Evolutionary conservation across 331 rosid genomes (phyloP).

Genomic region (Spiraea crenata): DNA sequence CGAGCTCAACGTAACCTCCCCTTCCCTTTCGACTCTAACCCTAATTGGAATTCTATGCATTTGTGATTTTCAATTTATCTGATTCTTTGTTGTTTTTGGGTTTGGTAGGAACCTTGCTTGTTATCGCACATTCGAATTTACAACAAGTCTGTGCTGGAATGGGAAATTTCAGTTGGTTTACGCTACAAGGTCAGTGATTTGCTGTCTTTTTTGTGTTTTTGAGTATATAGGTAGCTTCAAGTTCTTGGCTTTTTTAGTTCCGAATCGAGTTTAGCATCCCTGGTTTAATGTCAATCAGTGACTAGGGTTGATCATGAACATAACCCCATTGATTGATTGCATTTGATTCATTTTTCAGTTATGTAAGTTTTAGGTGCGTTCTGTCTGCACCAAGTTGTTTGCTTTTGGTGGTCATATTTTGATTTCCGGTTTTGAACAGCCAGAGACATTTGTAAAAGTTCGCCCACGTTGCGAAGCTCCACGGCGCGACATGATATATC

Average conservation of each 20-base stretch:
- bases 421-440: conserved; percentile 41
- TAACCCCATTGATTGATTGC: not conserved
- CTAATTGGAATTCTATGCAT: not conserved
- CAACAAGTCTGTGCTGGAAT: conserved; percentile 93
- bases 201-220: not conserved
- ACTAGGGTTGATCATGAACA: not conserved
- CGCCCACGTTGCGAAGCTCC: conserved; percentile 97
- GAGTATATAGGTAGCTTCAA: not conserved
- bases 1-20: conserved; percentile 56
- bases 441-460: conserved; percentile 85
- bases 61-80: not conserved
- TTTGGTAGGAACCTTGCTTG: conserved; percentile 75
- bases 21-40: not conserved
- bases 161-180: conserved; percentile 93
- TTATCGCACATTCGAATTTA: conserved; percentile 81
- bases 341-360: not conserved
- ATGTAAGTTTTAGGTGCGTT: not conserved
- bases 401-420: not conserved
- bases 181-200: conserved; percentile 77
- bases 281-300: not conserved
- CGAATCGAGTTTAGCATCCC: not conserved
- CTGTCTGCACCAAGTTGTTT: not conserved
- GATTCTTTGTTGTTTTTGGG: not conserved
- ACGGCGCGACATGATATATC: conserved; percentile 81
- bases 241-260: not conserved